Evolutionary conservation across 768 basidiomycete genomes (phyloP).

Genomic region (Termitomyces sp.): DNA sequence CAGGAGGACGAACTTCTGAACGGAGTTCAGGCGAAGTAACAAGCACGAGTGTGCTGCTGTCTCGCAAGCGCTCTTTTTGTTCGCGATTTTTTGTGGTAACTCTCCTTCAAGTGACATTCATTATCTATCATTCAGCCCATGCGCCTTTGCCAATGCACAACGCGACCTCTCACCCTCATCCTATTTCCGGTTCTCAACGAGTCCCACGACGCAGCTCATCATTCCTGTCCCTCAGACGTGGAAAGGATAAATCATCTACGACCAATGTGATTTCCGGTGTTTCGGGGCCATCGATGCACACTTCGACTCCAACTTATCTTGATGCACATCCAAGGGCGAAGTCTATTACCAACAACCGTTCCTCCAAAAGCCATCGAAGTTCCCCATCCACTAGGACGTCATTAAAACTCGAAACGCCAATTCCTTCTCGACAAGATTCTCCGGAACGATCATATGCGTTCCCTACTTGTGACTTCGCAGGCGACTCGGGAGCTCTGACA

Average conservation of each 20-base stretch:
- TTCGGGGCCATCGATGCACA: conserved; percentile 21
- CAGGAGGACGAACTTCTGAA: background rate
- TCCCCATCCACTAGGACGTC: conserved; percentile 19
- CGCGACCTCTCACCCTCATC: conserved; percentile 30
- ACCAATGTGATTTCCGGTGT: conserved; percentile 17
- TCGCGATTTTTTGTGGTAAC: conserved; percentile 6
- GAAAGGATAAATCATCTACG: conserved; percentile 34
- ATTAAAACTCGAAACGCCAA: conserved; percentile 2
- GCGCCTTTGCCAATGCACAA: conserved; percentile 26
- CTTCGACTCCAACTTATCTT: conserved; percentile 32
- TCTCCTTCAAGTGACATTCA: conserved; percentile 8
- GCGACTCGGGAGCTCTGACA: conserved; percentile 20
- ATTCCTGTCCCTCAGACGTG: conserved; percentile 49
- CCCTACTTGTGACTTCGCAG: conserved; percentile 30
- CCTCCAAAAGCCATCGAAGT: conserved; percentile 16
- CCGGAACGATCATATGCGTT: conserved; percentile 33
- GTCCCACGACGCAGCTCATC: conserved; percentile 50
- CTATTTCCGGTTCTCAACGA: conserved; percentile 26
- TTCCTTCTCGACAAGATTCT: conserved; percentile 8
- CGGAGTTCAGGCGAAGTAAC: background rate
- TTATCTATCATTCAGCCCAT: conserved; percentile 11
- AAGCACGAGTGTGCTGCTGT: background rate
- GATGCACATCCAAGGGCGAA: conserved; percentile 40
- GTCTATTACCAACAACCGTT: conserved; percentile 26
- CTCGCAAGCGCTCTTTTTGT: background rate